Percentiles rank a stretch among this genome's conserved stretches.
These are phyloP conservation scores for Scheffersomyces cryptocercus DNA, from an alignment of 1,139 yeast species.

Conservation along the genomic window DNA sequence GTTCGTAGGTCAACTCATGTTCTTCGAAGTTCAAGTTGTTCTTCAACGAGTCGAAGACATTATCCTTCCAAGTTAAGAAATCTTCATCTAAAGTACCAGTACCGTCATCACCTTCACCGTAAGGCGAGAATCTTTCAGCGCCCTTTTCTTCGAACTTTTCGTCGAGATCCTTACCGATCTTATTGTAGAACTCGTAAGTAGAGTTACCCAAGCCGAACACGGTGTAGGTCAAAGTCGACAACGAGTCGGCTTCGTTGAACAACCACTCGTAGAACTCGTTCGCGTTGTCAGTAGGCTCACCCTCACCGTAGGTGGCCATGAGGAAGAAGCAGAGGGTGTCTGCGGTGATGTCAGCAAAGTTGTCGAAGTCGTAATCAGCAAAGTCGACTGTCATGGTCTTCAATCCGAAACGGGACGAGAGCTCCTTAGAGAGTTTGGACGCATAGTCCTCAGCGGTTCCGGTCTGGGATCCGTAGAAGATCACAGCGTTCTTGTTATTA, in stretches of 20 bases:
- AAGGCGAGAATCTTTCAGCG: constrained; percentile 67
- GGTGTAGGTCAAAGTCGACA: constrained; percentile 66
- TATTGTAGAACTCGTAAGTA: constrained; percentile 88
- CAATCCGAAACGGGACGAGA: constrained; percentile 77
- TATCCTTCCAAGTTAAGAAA: constrained; percentile 89
- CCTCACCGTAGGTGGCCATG: constrained; percentile 96
- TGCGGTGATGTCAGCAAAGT: constrained; percentile 53
- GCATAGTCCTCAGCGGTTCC: constrained; percentile 99
- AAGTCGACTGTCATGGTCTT: constrained; percentile 86
- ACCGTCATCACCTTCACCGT: constrained; percentile 95
- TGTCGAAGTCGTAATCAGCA: constrained; percentile 84
- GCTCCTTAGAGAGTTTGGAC: constrained; percentile 84
- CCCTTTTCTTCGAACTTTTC: constrained; percentile 59
- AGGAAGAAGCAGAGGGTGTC: constrained; percentile 67
- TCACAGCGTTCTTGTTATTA: constrained; percentile 72
- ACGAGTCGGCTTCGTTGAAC: constrained; percentile 58
- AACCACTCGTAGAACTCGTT: constrained; percentile 67
- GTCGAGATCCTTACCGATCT: constrained; percentile 66
- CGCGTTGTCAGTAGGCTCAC: constrained; percentile 96
- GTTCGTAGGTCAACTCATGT: constrained; percentile 75
- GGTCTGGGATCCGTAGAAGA: constrained; percentile 95
- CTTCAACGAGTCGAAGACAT: constrained; percentile 65
- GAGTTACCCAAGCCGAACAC: constrained; percentile 92
- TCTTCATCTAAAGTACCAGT: constrained; percentile 95
- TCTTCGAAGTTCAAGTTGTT: constrained; percentile 68